Evolutionary conservation across 768 basidiomycete species (phyloP).

Genomic region (Sporobolomyces phaffii): DNA sequence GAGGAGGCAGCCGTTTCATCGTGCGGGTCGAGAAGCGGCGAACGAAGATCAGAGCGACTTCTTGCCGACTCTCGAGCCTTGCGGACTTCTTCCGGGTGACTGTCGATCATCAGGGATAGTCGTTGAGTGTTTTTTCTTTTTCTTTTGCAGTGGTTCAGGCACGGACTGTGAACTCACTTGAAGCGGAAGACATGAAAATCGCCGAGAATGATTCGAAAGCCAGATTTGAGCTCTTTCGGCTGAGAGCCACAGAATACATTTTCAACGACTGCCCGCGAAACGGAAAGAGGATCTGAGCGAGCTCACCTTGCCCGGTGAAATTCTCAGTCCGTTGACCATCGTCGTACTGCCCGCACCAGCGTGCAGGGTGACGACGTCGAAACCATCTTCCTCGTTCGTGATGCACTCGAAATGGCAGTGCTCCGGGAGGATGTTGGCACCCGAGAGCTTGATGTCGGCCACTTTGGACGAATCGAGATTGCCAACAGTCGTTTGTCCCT

Average conservation of each 20-base stretch:
- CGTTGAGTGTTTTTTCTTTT: too few species aligned
- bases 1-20: slow-evolving; percentile 52
- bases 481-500: slow-evolving; percentile 56
- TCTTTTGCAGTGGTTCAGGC: too few species aligned
- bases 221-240: slow-evolving; percentile 82
- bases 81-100: slow-evolving; percentile 88
- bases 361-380: slow-evolving; percentile 65
- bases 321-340: slow-evolving; percentile 88
- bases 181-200: slow-evolving; percentile 97
- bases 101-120: neutral
- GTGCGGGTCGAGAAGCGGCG: slow-evolving; percentile 56
- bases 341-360: slow-evolving; percentile 75
- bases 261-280: neutral
- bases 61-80: slow-evolving; percentile 73
- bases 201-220: slow-evolving; percentile 93
- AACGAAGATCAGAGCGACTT: slow-evolving; percentile 25
- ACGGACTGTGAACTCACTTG: too few species aligned
- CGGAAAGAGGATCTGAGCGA: neutral
- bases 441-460: slow-evolving; percentile 84
- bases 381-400: slow-evolving; percentile 52
- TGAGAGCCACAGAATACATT: neutral
- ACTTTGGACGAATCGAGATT: slow-evolving; percentile 71
- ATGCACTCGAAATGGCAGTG: slow-evolving; percentile 87
- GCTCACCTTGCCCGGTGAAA: slow-evolving; percentile 63
- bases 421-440: slow-evolving; percentile 81